Evolutionary conservation across 169 alveolate genomes (phyloP), one percentile per base, ranked within the genome.

Genomic region (Plasmodium gonderi): DNA sequence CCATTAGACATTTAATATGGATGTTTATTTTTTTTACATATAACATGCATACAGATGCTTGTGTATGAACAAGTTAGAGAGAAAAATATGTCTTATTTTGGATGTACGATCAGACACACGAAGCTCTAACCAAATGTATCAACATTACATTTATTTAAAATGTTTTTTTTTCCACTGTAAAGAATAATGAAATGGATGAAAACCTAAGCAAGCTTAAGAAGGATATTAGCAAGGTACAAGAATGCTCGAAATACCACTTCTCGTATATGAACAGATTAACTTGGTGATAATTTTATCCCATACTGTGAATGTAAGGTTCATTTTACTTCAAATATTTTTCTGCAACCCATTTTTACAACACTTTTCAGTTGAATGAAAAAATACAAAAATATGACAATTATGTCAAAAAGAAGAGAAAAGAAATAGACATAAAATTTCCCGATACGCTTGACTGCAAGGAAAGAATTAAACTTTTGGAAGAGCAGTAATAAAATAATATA

Each of bases 171-270:
- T 5, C 8, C 23, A 11, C 47, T 64, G 11, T 33, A 7, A 31
- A 85, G 92, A 85, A 85, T 74, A 74, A 74, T 31, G 92, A 85
- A 72, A 85, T 85, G 92, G 92, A 85, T 76, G 92, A 69, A 54
- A 85, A 80, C 20, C 17, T 85, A 20, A 74, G 23, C 45, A 85
- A 69, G 47, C 83, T 85, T 23, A 85, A 85, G 47, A 69, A 85
- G 45, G 92, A 85, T 17, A 85, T 85, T 26, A 54, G 44, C 36
- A 85, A 85, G 92, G 92, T 85, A 74, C 40, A n/a, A n/a, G 72
- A 29, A 33, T 20, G 54, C 17, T 31, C 80, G 80, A 38, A n/a
- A 76, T 49, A 49, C 9, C 20, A 23, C 5, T 38, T 44, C 14
- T 29, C 20, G 40, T 42, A 31, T 31, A 54, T 54, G 26, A 5